These are phyloP conservation scores for Staphylotrichum longicolle DNA, from an alignment of 495 filamentous ascomycete species.

Conservation along the genomic window DNA sequence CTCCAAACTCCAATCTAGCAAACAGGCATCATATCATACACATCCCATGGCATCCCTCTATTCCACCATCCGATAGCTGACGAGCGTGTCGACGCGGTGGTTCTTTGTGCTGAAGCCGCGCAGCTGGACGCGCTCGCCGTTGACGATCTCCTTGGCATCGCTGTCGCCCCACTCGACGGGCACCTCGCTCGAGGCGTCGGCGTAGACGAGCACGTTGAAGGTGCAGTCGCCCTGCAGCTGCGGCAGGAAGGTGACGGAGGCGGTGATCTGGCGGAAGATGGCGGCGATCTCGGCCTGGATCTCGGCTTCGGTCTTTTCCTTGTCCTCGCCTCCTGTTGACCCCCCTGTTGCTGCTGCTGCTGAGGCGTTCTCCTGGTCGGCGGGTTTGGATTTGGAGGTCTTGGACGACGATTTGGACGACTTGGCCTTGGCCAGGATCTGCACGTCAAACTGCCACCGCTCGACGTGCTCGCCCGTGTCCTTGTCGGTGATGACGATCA, in stretches of 20 bases:
- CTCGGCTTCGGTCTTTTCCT: conserved; percentile 81
- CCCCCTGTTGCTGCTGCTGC: conserved; percentile 33
- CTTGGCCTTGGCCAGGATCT: conserved; percentile 61
- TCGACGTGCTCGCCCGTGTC: conserved; percentile 96
- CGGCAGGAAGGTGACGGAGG: conserved; percentile 93
- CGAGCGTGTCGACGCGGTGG: conserved; percentile 89
- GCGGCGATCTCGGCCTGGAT: conserved; percentile 94
- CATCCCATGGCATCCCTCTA: not conserved
- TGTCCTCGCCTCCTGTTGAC: not conserved
- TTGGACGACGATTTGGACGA: conserved; percentile 58
- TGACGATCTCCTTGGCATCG: conserved; percentile 95
- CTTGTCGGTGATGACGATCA: conserved; percentile 92
- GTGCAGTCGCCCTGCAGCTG: conserved; percentile 92
- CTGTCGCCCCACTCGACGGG: conserved; percentile 98
- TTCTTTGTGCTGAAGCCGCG: conserved; percentile 93
- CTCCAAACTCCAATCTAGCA: not conserved
- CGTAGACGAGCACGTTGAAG: conserved; percentile 98
- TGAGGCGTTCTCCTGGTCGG: conserved; percentile 45
- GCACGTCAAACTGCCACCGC: conserved; percentile 97
- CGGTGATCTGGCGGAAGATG: conserved; percentile 96
- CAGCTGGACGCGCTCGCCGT: conserved; percentile 92
- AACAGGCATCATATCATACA: not conserved
- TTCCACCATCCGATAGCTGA: conserved; percentile 74
- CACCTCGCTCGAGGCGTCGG: conserved; percentile 93
- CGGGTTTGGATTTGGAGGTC: conserved; percentile 44